A percentile compares a stretch with the other conserved stretches of the same genome.
These are phyloP conservation scores for Aspergillus awamori DNA, from an alignment of 2,329 filamentous ascomycete species.

Conservation along the genomic window DNA sequence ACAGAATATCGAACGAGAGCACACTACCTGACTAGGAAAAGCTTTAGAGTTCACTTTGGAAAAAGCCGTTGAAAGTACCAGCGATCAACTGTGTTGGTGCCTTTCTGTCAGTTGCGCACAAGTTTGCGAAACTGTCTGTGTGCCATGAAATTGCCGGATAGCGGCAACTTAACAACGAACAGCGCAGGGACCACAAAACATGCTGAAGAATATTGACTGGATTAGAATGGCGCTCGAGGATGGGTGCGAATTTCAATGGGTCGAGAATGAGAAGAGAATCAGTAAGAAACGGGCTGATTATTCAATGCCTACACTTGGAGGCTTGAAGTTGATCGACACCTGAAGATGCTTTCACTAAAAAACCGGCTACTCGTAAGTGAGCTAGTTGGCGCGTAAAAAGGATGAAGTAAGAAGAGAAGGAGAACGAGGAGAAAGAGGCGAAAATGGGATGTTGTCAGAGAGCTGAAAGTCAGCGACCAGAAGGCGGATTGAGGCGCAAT, in stretches of 20 bases:
- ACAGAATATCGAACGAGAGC: background rate
- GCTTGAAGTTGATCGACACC: constrained; percentile 7
- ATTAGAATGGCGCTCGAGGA: background rate
- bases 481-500: constrained; percentile 19
- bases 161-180: constrained; percentile 26
- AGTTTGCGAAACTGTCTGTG: constrained; percentile 22
- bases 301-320: constrained; percentile 21
- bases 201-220: constrained; percentile 15
- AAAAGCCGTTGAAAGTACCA: background rate
- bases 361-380: constrained; percentile 4
- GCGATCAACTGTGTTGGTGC: constrained; percentile 15
- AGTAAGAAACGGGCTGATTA: constrained; percentile 17
- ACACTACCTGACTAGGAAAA: background rate
- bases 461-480: constrained; percentile 21
- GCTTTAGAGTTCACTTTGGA: background rate
- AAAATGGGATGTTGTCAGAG: constrained; percentile 5
- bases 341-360: constrained; percentile 6
- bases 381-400: constrained; percentile 7
- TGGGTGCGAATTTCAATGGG: background rate
- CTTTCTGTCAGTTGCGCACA: constrained; percentile 18
- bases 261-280: background rate
- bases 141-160: constrained; percentile 27
- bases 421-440: constrained; percentile 16
- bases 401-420: constrained; percentile 13
- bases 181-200: constrained; percentile 23